Percentiles rank a stretch among this genome's conserved stretches.
Conservation (phyloP, 2,329 filamentous ascomycete genomes). For the Colletotrichum musae region DNA sequence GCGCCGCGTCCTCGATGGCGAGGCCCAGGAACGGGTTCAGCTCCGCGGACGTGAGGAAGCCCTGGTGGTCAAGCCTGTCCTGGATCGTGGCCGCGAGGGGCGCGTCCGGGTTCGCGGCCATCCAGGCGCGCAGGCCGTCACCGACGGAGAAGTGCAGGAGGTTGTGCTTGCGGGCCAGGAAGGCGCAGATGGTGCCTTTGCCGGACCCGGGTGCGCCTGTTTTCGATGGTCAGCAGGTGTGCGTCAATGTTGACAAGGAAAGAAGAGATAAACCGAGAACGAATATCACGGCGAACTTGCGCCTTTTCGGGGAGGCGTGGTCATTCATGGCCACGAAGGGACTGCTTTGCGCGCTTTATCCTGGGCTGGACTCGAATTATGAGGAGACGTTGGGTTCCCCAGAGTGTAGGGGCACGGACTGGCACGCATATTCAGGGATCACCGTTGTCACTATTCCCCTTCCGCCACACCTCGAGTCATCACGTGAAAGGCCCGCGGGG, state of each 20-base stretch:
- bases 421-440: too few relatives aligned
- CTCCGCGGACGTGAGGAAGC: slow-evolving; percentile 20
- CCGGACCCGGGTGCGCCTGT: slow-evolving; percentile 19
- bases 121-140: slow-evolving; percentile 17
- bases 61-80: slow-evolving; percentile 22
- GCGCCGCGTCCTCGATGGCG: slow-evolving; percentile 12
- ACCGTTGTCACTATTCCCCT: too few relatives aligned
- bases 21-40: slow-evolving; percentile 16
- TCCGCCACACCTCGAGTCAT: too few relatives aligned
- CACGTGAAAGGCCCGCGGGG: too few relatives aligned
- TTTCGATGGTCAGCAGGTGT: neutral
- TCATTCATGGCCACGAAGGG: neutral
- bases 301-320: neutral
- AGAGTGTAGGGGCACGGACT: too few relatives aligned
- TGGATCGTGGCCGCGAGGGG: slow-evolving; percentile 12
- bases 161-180: slow-evolving; percentile 13
- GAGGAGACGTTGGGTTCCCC: too few relatives aligned
- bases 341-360: neutral
- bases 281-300: slow-evolving; percentile 23
- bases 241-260: neutral
- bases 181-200: slow-evolving; percentile 25
- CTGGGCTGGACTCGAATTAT: neutral
- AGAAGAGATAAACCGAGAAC: slow-evolving; percentile 8
- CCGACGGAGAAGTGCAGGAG: slow-evolving; percentile 17
- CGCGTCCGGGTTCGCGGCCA: slow-evolving; percentile 9